These are phyloP conservation scores for Pichia rugopelliculosa DNA, from an alignment of 805 yeast species.

Conservation along the genomic window DNA sequence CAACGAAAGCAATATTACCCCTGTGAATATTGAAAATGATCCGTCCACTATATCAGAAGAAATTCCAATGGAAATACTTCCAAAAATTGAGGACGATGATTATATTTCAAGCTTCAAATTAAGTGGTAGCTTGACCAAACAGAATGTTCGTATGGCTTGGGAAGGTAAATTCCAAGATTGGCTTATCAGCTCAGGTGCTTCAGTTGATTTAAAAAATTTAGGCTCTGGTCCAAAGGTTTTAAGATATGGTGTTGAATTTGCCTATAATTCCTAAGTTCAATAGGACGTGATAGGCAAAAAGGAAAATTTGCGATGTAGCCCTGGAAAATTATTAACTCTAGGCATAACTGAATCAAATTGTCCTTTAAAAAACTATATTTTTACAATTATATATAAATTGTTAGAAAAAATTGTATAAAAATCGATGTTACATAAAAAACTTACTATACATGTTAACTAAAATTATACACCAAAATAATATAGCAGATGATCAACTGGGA, in stretches of 20 bases:
- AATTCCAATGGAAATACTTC: neutral
- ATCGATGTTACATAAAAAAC: no score
- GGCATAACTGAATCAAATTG: no score
- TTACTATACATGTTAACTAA: neutral
- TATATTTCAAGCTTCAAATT: conserved; percentile 58
- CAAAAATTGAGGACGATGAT: conserved; percentile 1
- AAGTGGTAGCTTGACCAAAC: conserved; percentile 61
- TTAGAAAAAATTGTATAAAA: no score
- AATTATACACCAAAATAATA: neutral
- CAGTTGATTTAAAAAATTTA: conserved; percentile 35
- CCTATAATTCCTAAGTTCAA: conserved; percentile 44
- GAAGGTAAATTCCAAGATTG: conserved; percentile 82
- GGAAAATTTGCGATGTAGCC: no score
- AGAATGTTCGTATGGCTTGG: conserved; percentile 64
- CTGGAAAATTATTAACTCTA: no score
- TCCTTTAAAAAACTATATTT: no score
- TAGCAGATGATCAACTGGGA: neutral
- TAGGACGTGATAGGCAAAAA: no score
- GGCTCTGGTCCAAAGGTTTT: conserved; percentile 39
- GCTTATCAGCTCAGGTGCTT: conserved; percentile 67
- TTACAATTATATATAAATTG: no score
- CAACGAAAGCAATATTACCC: neutral
- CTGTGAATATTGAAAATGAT: neutral
- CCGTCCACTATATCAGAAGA: neutral
- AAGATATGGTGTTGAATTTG: conserved; percentile 52